phyloP scores from a whole-genome alignment of 2,329 filamentous ascomycete species.

The Claviceps quebecensis region DNA sequence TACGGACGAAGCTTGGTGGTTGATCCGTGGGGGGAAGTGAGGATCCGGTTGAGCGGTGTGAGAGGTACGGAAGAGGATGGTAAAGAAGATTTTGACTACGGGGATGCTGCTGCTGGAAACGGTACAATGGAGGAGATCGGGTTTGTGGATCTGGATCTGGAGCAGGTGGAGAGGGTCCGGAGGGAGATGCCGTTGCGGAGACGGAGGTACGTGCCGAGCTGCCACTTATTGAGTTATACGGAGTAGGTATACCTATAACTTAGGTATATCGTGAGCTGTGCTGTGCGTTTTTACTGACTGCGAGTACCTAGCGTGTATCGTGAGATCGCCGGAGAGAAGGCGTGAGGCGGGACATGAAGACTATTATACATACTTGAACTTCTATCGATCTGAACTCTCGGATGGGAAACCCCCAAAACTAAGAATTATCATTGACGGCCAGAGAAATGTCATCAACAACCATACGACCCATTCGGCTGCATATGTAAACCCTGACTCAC shows the following conservation, averaged over 20 bases:
- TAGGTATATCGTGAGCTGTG: neutral
- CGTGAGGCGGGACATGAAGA: too few relatives aligned
- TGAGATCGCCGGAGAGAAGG: too few relatives aligned
- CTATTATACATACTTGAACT: too few relatives aligned
- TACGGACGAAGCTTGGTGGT: constrained; percentile 81
- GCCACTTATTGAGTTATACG: too few relatives aligned
- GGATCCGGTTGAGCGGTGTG: constrained; percentile 48
- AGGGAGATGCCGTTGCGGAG: constrained; percentile 37
- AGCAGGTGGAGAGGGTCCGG: constrained; percentile 32
- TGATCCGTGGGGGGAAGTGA: constrained; percentile 71
- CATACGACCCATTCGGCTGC: too few relatives aligned
- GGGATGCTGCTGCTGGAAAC: constrained; percentile 8
- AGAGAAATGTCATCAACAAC: too few relatives aligned
- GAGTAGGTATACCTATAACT: neutral
- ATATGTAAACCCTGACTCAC: too few relatives aligned
- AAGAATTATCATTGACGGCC: too few relatives aligned
- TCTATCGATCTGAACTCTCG: too few relatives aligned
- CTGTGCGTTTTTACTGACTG: neutral
- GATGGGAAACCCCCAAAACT: too few relatives aligned
- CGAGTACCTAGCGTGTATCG: neutral
- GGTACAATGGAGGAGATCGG: constrained; percentile 32
- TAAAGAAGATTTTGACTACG: constrained; percentile 16
- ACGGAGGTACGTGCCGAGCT: constrained; percentile 30
- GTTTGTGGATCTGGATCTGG: constrained; percentile 40
- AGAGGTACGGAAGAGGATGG: constrained; percentile 35